phyloP scores from a whole-genome alignment of 2,329 filamentous ascomycete genomes.

The Clonostachys chloroleuca region DNA sequence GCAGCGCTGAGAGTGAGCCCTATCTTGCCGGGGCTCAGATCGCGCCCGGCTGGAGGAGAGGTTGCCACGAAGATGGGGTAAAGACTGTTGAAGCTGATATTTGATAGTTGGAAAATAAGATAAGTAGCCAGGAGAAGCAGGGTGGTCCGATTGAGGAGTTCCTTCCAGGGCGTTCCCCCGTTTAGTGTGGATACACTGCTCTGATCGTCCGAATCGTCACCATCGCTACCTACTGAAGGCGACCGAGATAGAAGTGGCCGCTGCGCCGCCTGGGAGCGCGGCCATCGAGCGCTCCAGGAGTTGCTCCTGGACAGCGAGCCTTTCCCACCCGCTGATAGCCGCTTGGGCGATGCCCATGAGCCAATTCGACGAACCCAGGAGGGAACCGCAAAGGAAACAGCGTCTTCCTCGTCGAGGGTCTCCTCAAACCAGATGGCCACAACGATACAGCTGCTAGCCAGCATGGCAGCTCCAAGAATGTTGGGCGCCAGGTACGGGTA shows the following conservation, averaged over 20 bases:
- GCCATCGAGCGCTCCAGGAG: conserved; percentile 34
- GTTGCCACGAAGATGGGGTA: conserved; percentile 91
- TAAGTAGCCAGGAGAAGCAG: conserved; percentile 80
- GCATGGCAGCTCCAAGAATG: conserved; percentile 66
- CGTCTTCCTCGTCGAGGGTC: conserved; percentile 42
- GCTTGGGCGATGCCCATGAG: conserved; percentile 18
- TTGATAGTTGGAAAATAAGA: conserved; percentile 88
- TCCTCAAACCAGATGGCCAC: conserved; percentile 83
- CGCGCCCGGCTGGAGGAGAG: conserved; percentile 69
- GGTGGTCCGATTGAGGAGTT: conserved; percentile 74
- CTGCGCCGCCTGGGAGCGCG: conserved; percentile 11
- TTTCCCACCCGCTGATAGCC: conserved; percentile 11
- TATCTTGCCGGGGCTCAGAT: conserved; percentile 72
- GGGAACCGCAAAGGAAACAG: conserved; percentile 5
- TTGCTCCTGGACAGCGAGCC: conserved; percentile 11
- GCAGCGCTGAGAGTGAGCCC: conserved; percentile 82
- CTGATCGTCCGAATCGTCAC: conserved; percentile 12
- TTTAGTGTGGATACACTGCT: conserved; percentile 10
- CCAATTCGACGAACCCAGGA: conserved; percentile 22
- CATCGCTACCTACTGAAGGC: conserved; percentile 3
- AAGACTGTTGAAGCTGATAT: conserved; percentile 91
- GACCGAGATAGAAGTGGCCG: conserved; percentile 21
- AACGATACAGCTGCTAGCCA: conserved; percentile 68
- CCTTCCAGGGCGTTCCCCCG: conserved; percentile 36
- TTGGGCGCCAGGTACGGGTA: conserved; percentile 89